A percentile compares a stretch with the other conserved stretches of the same genome.
phyloP scores from a whole-genome alignment of 2,329 filamentous ascomycete genomes.

The Lasiodiplodia sp. region DNA sequence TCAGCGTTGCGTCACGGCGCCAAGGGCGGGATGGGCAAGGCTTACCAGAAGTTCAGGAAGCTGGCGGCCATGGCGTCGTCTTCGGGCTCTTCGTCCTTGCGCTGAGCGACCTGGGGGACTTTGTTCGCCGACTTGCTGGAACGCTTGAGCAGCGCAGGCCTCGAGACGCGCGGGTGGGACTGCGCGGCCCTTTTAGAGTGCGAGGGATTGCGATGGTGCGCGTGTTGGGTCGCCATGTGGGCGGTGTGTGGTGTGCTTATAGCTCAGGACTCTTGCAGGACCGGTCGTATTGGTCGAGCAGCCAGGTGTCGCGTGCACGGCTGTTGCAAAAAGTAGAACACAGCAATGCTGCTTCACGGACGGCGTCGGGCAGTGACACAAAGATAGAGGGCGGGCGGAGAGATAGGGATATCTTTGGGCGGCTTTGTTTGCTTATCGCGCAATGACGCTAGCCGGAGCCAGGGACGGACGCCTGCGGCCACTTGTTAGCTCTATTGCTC shows the following conservation, averaged over 20 bases:
- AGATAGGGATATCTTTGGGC: conserved; percentile 27
- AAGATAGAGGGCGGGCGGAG: conserved; percentile 10
- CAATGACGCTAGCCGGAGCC: conserved; percentile 23
- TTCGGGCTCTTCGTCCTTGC: conserved; percentile 48
- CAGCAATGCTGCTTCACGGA: conserved; percentile 4
- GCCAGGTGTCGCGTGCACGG: conserved; percentile 24
- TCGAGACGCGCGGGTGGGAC: conserved; percentile 44
- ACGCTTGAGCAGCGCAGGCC: conserved; percentile 45
- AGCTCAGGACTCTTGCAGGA: conserved; percentile 28
- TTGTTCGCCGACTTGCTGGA: conserved; percentile 32
- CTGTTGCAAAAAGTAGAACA: conserved; percentile 4
- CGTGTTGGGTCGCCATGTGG: conserved; percentile 42
- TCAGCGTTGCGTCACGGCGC: conserved; percentile 11
- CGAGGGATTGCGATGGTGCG: conserved; percentile 32
- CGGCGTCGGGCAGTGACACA: conserved; percentile 10
- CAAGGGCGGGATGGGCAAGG: conserved; percentile 19
- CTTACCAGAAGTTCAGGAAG: conserved; percentile 62
- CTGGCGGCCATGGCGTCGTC: conserved; percentile 60
- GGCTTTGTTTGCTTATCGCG: conserved; percentile 30
- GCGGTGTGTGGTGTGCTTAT: conserved; percentile 32
- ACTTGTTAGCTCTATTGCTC: conserved; percentile 13
- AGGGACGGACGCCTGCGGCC: conserved; percentile 22
- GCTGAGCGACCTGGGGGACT: conserved; percentile 36
- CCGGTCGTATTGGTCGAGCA: conserved; percentile 25
- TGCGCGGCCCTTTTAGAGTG: conserved; percentile 45